These are phyloP conservation scores for Bryum argenteum DNA, from an alignment of 225 moss, liverwort and hornwort species.

Conservation along the genomic window DNA sequence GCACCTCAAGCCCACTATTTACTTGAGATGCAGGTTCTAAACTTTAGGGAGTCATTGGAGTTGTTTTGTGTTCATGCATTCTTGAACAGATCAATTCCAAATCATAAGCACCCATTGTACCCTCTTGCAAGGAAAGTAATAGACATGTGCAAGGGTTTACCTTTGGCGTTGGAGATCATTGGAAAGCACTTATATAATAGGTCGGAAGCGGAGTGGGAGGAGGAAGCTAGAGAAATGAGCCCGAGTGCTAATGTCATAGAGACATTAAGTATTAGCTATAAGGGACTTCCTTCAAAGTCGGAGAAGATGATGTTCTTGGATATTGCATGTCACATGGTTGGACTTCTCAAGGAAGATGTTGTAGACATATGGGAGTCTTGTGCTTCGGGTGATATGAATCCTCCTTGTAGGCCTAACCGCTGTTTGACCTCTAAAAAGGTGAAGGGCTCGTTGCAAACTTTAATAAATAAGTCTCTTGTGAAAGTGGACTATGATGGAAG, in stretches of 20 bases:
- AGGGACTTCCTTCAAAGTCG: background rate
- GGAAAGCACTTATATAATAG: constrained; percentile 26
- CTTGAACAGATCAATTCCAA: background rate
- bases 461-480: constrained; percentile 31
- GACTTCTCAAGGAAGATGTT: constrained; percentile 23
- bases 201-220: too few species aligned
- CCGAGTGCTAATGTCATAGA: constrained; percentile 1
- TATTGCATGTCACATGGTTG: constrained; percentile 40
- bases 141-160: constrained; percentile 28
- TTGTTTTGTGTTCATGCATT: constrained; percentile 40
- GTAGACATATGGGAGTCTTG: constrained; percentile 48
- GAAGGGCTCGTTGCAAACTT: constrained; percentile 19
- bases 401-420: background rate
- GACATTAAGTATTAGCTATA: constrained; percentile 39
- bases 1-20: background rate
- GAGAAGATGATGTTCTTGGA: constrained; percentile 53
- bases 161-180: too few species aligned
- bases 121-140: constrained; percentile 20
- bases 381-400: background rate
- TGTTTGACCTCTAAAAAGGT: too few species aligned
- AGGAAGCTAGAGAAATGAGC: constrained; percentile 15
- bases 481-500: constrained; percentile 25
- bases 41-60: background rate
- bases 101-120: constrained; percentile 2
- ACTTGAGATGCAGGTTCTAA: constrained; percentile 5